Percentiles rank a stretch among this genome's conserved stretches.
phyloP scores from a whole-genome alignment of 2,329 filamentous ascomycete species.

The Neonectria ditissima region DNA sequence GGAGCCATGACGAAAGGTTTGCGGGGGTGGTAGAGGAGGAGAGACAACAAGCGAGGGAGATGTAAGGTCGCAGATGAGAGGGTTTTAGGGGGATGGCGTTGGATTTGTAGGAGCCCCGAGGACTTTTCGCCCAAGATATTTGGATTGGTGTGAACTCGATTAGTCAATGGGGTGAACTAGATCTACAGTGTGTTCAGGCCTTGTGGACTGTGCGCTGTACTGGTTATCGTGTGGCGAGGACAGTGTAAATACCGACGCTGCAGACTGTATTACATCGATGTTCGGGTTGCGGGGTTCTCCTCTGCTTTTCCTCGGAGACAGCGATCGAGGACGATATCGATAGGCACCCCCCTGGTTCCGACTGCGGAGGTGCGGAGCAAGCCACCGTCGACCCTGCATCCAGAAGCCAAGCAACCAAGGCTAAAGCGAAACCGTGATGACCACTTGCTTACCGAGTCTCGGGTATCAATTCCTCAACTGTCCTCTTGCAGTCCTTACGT shows the following conservation, averaged over 20 bases:
- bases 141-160: constrained; percentile 38
- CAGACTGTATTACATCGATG: constrained; percentile 39
- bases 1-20: constrained; percentile 58
- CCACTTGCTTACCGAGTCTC: constrained; percentile 26
- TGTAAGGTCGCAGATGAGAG: constrained; percentile 13
- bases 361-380: constrained; percentile 45
- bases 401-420: not conserved
- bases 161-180: constrained; percentile 42
- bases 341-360: constrained; percentile 41
- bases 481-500: constrained; percentile 11
- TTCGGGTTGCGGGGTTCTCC: constrained; percentile 45
- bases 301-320: constrained; percentile 44
- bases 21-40: constrained; percentile 4
- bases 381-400: constrained; percentile 36
- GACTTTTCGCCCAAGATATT: constrained; percentile 40
- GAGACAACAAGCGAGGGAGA: not conserved
- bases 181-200: constrained; percentile 21
- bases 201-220: constrained; percentile 34
- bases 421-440: constrained; percentile 27
- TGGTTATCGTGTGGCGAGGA: not conserved
- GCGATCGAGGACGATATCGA: constrained; percentile 33
- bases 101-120: constrained; percentile 37
- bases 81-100: constrained; percentile 25
- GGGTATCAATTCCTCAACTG: constrained; percentile 30
- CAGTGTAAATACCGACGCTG: constrained; percentile 29